Base-by-base conservation (phyloP, 495 filamentous ascomycete genomes). In the Ramalina peruviana region DNA sequence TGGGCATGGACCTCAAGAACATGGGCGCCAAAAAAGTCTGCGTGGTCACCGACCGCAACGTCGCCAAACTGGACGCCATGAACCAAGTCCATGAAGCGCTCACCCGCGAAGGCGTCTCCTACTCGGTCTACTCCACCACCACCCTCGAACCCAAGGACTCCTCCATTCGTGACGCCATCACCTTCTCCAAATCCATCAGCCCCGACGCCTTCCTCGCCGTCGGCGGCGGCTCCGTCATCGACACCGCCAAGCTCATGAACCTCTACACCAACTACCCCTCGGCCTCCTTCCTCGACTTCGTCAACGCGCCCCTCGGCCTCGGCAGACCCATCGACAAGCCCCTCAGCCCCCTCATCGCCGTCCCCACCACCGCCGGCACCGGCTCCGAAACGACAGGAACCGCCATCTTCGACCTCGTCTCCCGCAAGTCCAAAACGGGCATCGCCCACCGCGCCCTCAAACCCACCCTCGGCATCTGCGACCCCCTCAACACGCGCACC, bases 191-290 rank as follows among this genome's bases (percentile, higher is more conserved):
- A 57, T 77, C 78, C 2, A 85, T 86, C 60, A 64, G 71, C 9
- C 83, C 87, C 0, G 90, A 96, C 69, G 86, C 87, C 17, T 93
- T 90, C 62, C 73, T 97, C 3, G 92, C 92, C 19, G 90, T 98
- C 11, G 92, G 92, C 57, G 81, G 72, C 40, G 72, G 72, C 23
- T 64, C 59, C 47, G 72, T 96, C 36, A 98, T 98, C 57, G 92
- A 98, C 67, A 98, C 92, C 1, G 89, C 92, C 33, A 98, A 98
- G 67, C 73, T 97, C 21, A 95, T 97, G 87, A 98, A 98, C 62
- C 77, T 98, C 1, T 97, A 96, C 67, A 83, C 80, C 1, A 80
- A 76, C 61, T 93, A 80, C 65, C 88, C 88, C 0, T 79, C 93
- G 6, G 87, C 88, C 21, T 83, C 89, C 51, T 94, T 98, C 61